These are phyloP conservation scores for Penicillium maclennaniae DNA, from an alignment of 495 filamentous ascomycete species.

Conservation along the genomic window DNA sequence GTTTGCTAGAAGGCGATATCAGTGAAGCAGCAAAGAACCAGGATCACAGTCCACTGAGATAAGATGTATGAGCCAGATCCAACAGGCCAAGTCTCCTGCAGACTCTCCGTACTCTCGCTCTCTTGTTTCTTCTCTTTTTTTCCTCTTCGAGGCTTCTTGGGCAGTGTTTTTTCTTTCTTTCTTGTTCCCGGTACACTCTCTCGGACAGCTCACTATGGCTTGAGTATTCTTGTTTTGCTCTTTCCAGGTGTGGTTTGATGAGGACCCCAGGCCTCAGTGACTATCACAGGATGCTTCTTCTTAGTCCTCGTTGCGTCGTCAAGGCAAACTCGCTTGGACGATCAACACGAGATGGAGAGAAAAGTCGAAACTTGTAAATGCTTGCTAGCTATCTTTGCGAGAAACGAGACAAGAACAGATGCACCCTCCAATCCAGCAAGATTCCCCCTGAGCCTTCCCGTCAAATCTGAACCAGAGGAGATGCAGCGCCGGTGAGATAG, in stretches of 20 bases:
- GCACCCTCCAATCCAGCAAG: conserved; percentile 23
- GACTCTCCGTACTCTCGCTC: neutral
- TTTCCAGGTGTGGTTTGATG: conserved; percentile 5
- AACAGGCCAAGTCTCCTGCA: neutral
- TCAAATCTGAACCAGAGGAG: conserved; percentile 8
- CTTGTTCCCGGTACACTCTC: neutral
- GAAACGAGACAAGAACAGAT: conserved; percentile 41
- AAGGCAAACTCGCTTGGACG: conserved; percentile 24
- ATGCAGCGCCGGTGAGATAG: conserved; percentile 11
- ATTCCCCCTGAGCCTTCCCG: conserved; percentile 22
- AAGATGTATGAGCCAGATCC: neutral
- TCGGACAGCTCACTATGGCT: neutral
- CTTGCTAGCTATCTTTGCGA: conserved; percentile 50
- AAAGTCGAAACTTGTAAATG: conserved; percentile 49
- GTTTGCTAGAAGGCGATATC: conserved; percentile 5
- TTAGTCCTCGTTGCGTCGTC: conserved; percentile 31
- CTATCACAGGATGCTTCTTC: conserved; percentile 29
- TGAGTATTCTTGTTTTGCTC: conserved; percentile 10
- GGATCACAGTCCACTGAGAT: neutral
- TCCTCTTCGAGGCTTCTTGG: conserved; percentile 4
- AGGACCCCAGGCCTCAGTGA: conserved; percentile 1
- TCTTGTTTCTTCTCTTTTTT: conserved; percentile 17
- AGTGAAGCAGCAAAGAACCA: conserved; percentile 2
- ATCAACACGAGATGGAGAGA: conserved; percentile 40
- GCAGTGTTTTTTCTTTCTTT: neutral